Evolutionary conservation across 2,329 filamentous ascomycete genomes (phyloP), one percentile per base, ranked within the genome.

Genomic region (Xylaria multiplex): DNA sequence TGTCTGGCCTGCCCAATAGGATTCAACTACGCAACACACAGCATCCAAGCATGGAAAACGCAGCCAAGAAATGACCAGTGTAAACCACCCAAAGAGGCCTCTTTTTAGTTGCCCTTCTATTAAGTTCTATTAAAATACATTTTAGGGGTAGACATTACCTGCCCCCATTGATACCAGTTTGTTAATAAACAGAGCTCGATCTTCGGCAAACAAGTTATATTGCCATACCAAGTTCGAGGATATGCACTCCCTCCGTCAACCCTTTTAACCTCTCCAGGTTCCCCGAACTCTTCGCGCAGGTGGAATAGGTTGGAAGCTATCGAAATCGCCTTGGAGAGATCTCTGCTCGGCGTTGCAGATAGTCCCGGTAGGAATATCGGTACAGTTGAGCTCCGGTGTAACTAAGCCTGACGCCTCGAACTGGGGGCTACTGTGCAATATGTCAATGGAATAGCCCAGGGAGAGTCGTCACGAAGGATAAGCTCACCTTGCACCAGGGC

Each of bases 401-500:
- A 71, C 42, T 22, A 68, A 53, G 11, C 73, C 74, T 0, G 76
- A 71, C 24, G 73, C 74, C 65, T 77, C 76, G 50, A 71, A 70
- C 46, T 66, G 60, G 27, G 66, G 46, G 49, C 61, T 69, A 42
- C 60, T 64, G 40, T 64, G 19, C n/a, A 7, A 53, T 46, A 11
- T 45, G 66, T 73, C 42, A 73, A 67, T 66, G 3, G 40, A 43
- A 54, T 24, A 59, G 19, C 27, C 62, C 16, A 24, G 3, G 11
- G 55, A 9, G 42, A 11, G 2, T 45, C 3, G 27, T 52, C 19
- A 42, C 30, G 16, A 30, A 24, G 16, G 14, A 14, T n/a, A 3
- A 24, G 69, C 72, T 68, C 45, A 77, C 76, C 61, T 72, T 49
- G 19, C 27, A 1, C 65, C 71, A n/a, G 74, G 68, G 48, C 76